Base-by-base conservation (phyloP, 768 basidiomycete species). In the Sarcodon aspratus region DNA sequence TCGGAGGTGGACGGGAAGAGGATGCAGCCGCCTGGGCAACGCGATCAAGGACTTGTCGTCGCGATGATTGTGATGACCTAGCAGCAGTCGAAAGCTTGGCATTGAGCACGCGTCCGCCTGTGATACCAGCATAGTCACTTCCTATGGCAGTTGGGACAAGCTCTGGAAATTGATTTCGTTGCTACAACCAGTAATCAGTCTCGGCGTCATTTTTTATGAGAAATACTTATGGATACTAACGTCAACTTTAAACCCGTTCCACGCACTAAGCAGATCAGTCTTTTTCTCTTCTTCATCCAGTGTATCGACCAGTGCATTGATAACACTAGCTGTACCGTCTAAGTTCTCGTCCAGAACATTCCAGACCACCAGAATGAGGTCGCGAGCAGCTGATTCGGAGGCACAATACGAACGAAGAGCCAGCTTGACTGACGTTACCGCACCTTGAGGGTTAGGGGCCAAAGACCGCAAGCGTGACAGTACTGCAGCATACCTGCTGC, bases 351-450 rank as follows among this genome's bases (percentile, higher is more conserved):
- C 80, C 9, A 86, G 65, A 34, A 85, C 73, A 59, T 82, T 87
- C 82, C 82, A 95, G n/a, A 94, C 70, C 0, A 88, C 94, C 36
- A 82, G 82, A 46, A 97, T 82, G 53, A 97, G 71, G 63, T 95
- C 95, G 3, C 80, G 73, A 2, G 92, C 86, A 36, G 76, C 79
- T 8, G 80, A 78, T 61, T 99, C 94, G 37, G 80, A 80, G 2
- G 73, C 63, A 21, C 78, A 75, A 66, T 85, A 99, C 31, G 85
- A 79, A 9, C 89, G 82, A 33, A 89, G 76, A 27, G 90, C 82
- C 11, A 86, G 77, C 57, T 79, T 82, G 27, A 85, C 74, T 1
- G 78, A 81, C 11, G 80, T 67, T 2, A 77, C 63, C 0, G 83
- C 82, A 7, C 66, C 74, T 6, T 66, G 65, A 0, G 82, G 74